Percentiles rank a stretch among this genome's conserved stretches.
Conservation (phyloP, 805 yeast genomes). For the Clavispora vitiphila region DNA sequence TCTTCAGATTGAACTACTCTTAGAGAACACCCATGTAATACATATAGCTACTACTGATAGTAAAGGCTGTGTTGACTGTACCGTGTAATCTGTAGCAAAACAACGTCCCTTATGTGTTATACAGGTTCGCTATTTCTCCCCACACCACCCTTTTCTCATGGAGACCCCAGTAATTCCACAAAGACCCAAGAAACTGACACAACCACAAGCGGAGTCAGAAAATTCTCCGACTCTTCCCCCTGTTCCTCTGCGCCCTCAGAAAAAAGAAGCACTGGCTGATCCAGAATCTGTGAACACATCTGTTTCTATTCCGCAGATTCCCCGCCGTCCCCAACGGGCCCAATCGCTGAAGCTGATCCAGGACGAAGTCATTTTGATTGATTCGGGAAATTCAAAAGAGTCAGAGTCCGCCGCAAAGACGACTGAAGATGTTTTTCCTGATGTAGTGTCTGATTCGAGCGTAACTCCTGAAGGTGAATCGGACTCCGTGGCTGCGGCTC, state of each 20-base stretch:
- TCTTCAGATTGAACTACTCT: slow-evolving; percentile 90
- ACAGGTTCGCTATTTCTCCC: neutral
- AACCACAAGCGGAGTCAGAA: neutral
- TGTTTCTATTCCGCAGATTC: neutral
- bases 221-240: neutral
- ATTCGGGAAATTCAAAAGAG: neutral
- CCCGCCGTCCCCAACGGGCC: neutral
- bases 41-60: neutral
- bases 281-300: neutral
- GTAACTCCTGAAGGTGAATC: too few species aligned
- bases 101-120: neutral
- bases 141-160: neutral
- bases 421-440: too few species aligned
- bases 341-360: neutral
- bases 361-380: neutral
- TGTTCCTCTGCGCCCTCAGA: slow-evolving; percentile 4
- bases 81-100: too few species aligned
- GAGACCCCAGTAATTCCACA: neutral
- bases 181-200: neutral
- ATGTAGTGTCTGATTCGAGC: too few species aligned
- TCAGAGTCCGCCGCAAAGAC: too few species aligned
- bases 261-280: neutral
- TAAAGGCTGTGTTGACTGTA: neutral
- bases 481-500: too few species aligned
- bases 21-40: slow-evolving; percentile 15